A percentile compares a stretch with the other conserved stretches of the same genome.
Conservation (phyloP, 2,329 filamentous ascomycete species). For the Cryphonectria carpinicola region DNA sequence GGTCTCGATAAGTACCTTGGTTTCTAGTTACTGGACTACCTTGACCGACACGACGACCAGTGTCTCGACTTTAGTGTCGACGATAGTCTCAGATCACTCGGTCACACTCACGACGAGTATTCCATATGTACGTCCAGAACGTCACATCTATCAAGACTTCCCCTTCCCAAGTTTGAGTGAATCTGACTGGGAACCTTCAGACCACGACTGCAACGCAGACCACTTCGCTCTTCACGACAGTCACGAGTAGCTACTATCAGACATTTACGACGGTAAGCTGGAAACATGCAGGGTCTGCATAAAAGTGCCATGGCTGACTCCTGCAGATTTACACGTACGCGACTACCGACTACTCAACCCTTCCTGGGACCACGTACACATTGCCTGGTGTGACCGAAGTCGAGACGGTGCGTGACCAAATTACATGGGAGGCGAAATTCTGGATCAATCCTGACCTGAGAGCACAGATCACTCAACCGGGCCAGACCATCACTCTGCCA, state of each 20-base stretch:
- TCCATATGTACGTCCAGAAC: background rate
- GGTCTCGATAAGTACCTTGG: slow-evolving; percentile 6
- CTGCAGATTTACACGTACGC: slow-evolving; percentile 11
- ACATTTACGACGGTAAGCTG: slow-evolving; percentile 11
- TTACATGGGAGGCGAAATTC: background rate
- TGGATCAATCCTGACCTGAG: background rate
- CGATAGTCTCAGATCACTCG: slow-evolving; percentile 9
- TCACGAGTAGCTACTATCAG: slow-evolving; percentile 7
- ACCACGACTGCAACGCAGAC: slow-evolving; percentile 11
- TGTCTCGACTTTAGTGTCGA: slow-evolving; percentile 14
- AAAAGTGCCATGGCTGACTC: background rate
- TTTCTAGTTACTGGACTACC: slow-evolving; percentile 17
- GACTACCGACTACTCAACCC: slow-evolving; percentile 16
- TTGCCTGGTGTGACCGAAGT: slow-evolving; percentile 21
- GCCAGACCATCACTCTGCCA: slow-evolving; percentile 7
- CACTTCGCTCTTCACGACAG: background rate
- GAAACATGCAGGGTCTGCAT: background rate
- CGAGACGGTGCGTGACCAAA: background rate
- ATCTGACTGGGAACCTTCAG: background rate
- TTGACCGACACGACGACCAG: background rate
- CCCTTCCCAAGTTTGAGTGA: background rate
- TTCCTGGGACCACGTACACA: slow-evolving; percentile 22
- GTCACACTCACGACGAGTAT: slow-evolving; percentile 14
- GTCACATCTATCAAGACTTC: background rate
- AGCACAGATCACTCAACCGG: slow-evolving; percentile 8